These are phyloP conservation scores for Bacidia rubella DNA, from an alignment of 495 filamentous ascomycete genomes.

Conservation along the genomic window DNA sequence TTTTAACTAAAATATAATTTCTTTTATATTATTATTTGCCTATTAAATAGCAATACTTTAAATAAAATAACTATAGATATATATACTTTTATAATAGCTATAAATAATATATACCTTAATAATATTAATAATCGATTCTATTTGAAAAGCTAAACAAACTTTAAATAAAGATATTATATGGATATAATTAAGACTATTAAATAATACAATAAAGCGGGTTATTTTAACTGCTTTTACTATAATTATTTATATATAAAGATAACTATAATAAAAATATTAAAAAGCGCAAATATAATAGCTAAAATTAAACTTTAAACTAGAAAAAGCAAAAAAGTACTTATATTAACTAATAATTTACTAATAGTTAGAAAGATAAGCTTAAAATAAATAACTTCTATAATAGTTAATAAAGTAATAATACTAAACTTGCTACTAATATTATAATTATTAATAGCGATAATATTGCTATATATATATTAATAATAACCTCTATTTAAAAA, in stretches of 20 bases:
- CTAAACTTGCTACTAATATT: constrained; percentile 3
- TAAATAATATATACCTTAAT: too few species aligned
- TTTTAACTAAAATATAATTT: too few species aligned
- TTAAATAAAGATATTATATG: too few species aligned
- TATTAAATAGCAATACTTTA: too few species aligned
- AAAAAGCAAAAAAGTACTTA: not conserved
- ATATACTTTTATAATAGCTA: too few species aligned
- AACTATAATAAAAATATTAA: not conserved
- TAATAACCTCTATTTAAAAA: not conserved
- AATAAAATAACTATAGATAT: too few species aligned
- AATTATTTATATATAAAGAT: too few species aligned
- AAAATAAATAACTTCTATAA: constrained; percentile 11
- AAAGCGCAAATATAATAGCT: not conserved
- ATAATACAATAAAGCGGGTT: not conserved
- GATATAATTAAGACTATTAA: not conserved
- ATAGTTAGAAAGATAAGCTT: constrained; percentile 7
- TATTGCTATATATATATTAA: not conserved
- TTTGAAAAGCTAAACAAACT: not conserved
- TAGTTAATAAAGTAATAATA: constrained; percentile 9
- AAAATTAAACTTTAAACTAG: not conserved
- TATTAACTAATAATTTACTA: too few species aligned
- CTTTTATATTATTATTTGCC: too few species aligned
- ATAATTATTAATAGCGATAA: not conserved
- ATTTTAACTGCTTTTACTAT: not conserved
- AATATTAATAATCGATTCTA: too few species aligned